A percentile compares a stretch with the other conserved stretches of the same genome.
Evolutionary conservation across 306 rosid species (phyloP).

Genomic region (Sindora glabra): DNA sequence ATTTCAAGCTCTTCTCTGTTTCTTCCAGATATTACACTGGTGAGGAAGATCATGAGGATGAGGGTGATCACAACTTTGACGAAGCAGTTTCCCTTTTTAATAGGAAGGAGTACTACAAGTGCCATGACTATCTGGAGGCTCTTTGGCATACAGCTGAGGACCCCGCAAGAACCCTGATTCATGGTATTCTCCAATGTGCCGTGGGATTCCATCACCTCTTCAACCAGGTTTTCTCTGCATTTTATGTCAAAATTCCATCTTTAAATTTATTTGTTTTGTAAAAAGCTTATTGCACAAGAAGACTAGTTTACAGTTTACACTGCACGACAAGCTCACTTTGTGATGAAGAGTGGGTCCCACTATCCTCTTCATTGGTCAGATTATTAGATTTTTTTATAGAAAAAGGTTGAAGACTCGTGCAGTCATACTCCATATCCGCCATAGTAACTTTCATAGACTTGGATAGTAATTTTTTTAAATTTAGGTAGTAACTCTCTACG

Average conservation of each 20-base stretch:
- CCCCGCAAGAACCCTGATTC: constrained; percentile 73
- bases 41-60: constrained; percentile 18
- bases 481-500: too few relatives aligned
- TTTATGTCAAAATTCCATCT: neutral
- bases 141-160: constrained; percentile 76
- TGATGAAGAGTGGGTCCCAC: too few relatives aligned
- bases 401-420: too few relatives aligned
- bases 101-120: constrained; percentile 56
- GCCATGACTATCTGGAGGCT: constrained; percentile 78
- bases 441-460: too few relatives aligned
- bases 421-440: too few relatives aligned
- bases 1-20: constrained; percentile 12
- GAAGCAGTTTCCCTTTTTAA: constrained; percentile 63
- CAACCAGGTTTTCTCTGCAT: constrained; percentile 42
- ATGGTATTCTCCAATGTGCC: constrained; percentile 83
- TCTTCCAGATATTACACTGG: constrained; percentile 22
- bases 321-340: too few relatives aligned
- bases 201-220: constrained; percentile 92
- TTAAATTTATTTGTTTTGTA: too few relatives aligned
- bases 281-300: too few relatives aligned
- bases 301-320: too few relatives aligned
- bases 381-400: too few relatives aligned
- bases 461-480: too few relatives aligned
- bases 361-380: too few relatives aligned
- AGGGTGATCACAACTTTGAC: constrained; percentile 37